phyloP scores from a whole-genome alignment of 148 eudicot genomes.

The Spergularia bocconei region DNA sequence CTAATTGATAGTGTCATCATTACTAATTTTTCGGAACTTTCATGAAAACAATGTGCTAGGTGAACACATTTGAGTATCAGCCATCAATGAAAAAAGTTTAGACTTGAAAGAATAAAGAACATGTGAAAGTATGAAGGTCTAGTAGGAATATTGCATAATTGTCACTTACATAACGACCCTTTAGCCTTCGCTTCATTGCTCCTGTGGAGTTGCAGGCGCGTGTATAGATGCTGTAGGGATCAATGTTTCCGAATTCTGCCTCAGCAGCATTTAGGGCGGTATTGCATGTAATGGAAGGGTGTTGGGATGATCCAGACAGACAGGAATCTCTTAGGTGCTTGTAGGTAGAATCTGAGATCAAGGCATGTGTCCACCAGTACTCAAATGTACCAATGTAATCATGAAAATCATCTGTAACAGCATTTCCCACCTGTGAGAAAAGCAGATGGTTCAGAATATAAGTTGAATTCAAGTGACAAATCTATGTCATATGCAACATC shows the following conservation, averaged over 20 bases:
- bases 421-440: conserved; percentile 76
- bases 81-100: too few species aligned
- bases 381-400: conserved; percentile 90
- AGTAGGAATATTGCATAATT: background rate
- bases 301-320: conserved; percentile 60
- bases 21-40: background rate
- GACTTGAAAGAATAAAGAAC: too few species aligned
- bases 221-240: conserved; percentile 84
- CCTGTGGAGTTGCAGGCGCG: conserved; percentile 52
- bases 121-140: too few species aligned
- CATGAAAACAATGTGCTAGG: background rate
- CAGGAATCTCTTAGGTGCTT: conserved; percentile 47
- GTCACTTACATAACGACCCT: conserved; percentile 77
- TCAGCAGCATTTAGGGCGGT: conserved; percentile 51
- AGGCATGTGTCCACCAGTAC: conserved; percentile 95
- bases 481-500: background rate
- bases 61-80: background rate
- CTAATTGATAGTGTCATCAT: too few species aligned
- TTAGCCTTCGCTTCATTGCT: conserved; percentile 41
- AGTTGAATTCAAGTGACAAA: background rate
- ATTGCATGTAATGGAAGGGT: conserved; percentile 57
- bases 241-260: conserved; percentile 74
- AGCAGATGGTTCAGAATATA: background rate
- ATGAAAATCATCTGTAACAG: conserved; percentile 80
- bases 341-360: conserved; percentile 82